These are phyloP conservation scores for Botrytis squamosa DNA, from an alignment of 2,329 filamentous ascomycete genomes.

Conservation along the genomic window DNA sequence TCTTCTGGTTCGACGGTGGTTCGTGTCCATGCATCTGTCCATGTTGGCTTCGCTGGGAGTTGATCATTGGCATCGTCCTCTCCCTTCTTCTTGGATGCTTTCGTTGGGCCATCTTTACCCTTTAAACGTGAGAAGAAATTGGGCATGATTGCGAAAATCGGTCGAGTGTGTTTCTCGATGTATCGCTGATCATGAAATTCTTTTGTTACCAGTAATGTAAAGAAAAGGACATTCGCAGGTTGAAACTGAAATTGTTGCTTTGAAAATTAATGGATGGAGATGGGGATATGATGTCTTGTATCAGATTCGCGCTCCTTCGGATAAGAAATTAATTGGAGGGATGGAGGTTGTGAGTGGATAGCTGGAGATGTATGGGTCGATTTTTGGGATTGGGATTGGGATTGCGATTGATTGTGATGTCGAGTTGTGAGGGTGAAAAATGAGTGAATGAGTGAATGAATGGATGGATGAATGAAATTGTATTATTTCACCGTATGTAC, in stretches of 20 bases:
- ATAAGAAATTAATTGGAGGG: constrained; percentile 22
- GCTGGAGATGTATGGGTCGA: background rate
- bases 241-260: background rate
- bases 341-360: background rate
- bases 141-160: constrained; percentile 30
- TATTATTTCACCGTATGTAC: no score
- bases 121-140: constrained; percentile 49
- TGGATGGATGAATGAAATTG: background rate
- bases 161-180: constrained; percentile 1
- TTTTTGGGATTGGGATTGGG: background rate
- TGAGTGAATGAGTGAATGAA: background rate
- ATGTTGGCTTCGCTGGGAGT: constrained; percentile 66
- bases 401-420: background rate
- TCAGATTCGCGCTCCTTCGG: constrained; percentile 7
- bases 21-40: constrained; percentile 85
- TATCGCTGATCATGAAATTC: constrained; percentile 11
- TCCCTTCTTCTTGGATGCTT: constrained; percentile 63
- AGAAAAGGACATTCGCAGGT: constrained; percentile 2
- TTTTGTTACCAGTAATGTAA: background rate
- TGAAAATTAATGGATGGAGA: background rate
- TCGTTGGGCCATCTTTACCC: constrained; percentile 66
- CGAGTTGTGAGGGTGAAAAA: background rate
- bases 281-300: constrained; percentile 2
- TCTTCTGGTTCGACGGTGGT: constrained; percentile 83
- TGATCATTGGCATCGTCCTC: constrained; percentile 50